Percentiles rank a stretch among this genome's conserved stretches.
Conservation (phyloP, 192 early-diverging fungal genomes). For the Mortierella alpina region DNA sequence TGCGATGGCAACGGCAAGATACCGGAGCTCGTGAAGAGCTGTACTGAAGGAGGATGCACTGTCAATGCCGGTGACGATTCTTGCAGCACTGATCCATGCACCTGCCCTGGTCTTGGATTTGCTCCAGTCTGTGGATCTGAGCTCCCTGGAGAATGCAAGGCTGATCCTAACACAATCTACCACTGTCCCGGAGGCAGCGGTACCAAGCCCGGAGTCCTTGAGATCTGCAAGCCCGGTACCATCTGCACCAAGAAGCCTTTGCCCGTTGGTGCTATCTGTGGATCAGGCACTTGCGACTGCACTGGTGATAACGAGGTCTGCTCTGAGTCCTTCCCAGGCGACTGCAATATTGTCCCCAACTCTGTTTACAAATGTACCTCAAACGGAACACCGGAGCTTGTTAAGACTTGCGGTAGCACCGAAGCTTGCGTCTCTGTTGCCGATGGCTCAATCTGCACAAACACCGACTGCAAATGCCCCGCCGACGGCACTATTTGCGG, state of each 20-base stretch:
- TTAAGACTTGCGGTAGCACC: not conserved
- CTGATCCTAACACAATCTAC: not conserved
- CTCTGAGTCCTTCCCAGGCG: constrained; percentile 7
- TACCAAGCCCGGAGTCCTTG: not conserved
- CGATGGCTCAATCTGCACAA: constrained; percentile 9
- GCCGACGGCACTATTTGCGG: constrained; percentile 14
- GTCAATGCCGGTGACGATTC: constrained; percentile 2
- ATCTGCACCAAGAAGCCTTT: not conserved
- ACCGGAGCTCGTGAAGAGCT: not conserved
- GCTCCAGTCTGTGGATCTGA: not conserved
- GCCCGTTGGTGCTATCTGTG: constrained; percentile 1
- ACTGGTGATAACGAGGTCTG: constrained; percentile 5
- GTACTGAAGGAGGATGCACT: not conserved
- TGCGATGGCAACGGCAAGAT: not conserved
- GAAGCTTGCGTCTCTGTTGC: constrained; percentile 13
- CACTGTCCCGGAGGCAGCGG: constrained; percentile 4
- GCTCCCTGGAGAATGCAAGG: not conserved
- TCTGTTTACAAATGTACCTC: constrained; percentile 7
- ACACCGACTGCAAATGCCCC: constrained; percentile 9
- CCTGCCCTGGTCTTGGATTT: constrained; percentile 7
- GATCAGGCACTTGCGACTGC: constrained; percentile 3
- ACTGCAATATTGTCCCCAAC: constrained; percentile 6
- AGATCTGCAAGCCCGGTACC: constrained; percentile 5
- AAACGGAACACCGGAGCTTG: not conserved
- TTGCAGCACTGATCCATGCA: constrained; percentile 1